These are phyloP conservation scores for Fusarium metavorans DNA, from an alignment of 2,329 filamentous ascomycete genomes.

Conservation along the genomic window DNA sequence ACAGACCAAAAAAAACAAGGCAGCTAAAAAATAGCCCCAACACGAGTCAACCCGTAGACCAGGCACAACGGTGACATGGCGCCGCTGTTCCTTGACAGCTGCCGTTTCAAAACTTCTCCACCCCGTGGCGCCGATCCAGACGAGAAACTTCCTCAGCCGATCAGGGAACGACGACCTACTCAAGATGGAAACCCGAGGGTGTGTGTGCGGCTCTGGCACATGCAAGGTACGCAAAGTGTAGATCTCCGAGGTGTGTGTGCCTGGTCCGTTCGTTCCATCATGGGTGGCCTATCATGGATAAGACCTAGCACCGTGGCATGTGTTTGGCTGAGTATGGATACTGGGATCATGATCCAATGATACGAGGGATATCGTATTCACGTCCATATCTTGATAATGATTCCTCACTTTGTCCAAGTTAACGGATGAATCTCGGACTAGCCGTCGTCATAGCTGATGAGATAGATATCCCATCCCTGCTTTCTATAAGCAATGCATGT, in stretches of 20 bases:
- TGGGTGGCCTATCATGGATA: constrained; percentile 1
- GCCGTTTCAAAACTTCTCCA: constrained; percentile 34
- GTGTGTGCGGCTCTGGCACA: constrained; percentile 6
- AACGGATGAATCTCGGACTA: not conserved
- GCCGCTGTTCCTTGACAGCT: constrained; percentile 22
- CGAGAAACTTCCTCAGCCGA: not conserved
- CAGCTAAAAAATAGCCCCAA: not conserved
- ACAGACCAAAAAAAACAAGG: not conserved
- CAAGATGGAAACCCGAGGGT: not conserved
- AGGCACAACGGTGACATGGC: constrained; percentile 2
- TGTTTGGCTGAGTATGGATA: not conserved
- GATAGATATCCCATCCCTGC: not conserved
- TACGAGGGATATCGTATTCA: not conserved
- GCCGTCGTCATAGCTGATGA: not conserved
- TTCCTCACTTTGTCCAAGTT: not conserved
- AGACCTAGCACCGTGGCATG: not conserved
- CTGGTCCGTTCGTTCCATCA: not conserved
- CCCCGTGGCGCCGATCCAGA: not conserved
- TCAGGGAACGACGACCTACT: not conserved
- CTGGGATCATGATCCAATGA: constrained; percentile 23
- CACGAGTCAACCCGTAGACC: constrained; percentile 14
- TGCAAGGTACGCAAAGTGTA: constrained; percentile 10
- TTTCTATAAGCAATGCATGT: not conserved
- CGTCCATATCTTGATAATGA: not conserved
- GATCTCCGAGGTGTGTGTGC: constrained; percentile 7